These are phyloP conservation scores for Zasmidium angulare DNA, from an alignment of 2,329 filamentous ascomycete genomes.

Conservation along the genomic window DNA sequence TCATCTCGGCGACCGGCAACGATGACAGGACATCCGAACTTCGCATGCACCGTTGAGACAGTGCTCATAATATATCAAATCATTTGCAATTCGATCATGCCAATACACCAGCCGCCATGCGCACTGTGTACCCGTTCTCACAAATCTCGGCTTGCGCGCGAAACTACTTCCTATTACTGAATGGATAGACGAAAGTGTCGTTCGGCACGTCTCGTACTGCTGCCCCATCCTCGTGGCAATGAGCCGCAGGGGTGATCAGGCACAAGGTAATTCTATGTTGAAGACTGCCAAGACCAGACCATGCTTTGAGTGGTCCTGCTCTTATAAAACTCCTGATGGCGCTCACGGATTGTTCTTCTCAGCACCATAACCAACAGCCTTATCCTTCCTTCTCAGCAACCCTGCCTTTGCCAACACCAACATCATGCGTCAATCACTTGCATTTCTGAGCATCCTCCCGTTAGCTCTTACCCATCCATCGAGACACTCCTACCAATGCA, in stretches of 20 bases:
- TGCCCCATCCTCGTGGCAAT: background rate
- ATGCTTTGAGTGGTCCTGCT: background rate
- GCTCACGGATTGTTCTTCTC: background rate
- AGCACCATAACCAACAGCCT: background rate
- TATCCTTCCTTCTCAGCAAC: background rate
- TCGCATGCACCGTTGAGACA: background rate
- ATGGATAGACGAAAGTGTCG: background rate
- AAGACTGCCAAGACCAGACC: too few species aligned
- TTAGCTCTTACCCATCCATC: background rate
- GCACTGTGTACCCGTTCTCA: background rate
- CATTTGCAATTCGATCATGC: background rate
- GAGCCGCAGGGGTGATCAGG: background rate
- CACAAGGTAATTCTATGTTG: background rate
- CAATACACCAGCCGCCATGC: background rate
- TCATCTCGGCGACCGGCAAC: background rate
- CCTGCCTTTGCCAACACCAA: background rate
- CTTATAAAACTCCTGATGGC: background rate
- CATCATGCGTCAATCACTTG: background rate
- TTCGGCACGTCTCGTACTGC: background rate
- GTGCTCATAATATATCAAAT: background rate
- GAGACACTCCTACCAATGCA: constrained; percentile 8
- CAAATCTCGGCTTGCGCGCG: background rate
- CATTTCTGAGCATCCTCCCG: background rate
- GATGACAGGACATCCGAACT: background rate
- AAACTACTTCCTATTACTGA: background rate